Evolutionary conservation across 257 asterid genomes (phyloP).

Genomic region (Solanum sitiens): DNA sequence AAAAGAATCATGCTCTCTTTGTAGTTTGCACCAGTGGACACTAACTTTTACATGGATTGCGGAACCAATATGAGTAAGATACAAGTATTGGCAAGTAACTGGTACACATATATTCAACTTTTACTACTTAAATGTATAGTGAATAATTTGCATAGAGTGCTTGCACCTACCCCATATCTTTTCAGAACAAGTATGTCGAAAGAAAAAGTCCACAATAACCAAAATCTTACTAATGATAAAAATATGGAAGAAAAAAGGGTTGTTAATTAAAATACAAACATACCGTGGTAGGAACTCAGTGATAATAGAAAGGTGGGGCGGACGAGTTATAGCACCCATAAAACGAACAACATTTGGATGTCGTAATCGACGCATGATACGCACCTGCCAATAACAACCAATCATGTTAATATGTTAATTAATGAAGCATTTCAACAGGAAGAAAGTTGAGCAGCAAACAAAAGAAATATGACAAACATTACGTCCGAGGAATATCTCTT

Average conservation of each 20-base stretch:
- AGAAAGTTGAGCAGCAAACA: not conserved
- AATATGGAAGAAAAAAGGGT: not conserved
- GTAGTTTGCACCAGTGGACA: not conserved
- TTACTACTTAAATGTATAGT: not conserved
- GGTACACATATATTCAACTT: not conserved
- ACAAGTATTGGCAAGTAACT: not conserved
- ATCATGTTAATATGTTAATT: not conserved
- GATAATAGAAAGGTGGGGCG: constrained; percentile 92
- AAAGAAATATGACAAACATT: not conserved
- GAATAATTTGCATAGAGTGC: not conserved
- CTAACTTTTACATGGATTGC: not conserved
- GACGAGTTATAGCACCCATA: constrained; percentile 99
- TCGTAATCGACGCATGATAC: constrained; percentile 92
- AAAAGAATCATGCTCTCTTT: not conserved
- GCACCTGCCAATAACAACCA: constrained; percentile 50
- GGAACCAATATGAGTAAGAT: not conserved
- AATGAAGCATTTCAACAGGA: not conserved
- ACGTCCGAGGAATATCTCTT: not conserved
- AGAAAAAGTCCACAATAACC: not conserved
- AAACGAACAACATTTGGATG: constrained; percentile 98
- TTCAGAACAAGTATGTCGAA: not conserved
- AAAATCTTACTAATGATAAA: not conserved
- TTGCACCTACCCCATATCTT: not conserved
- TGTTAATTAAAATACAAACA: constrained; percentile 13
- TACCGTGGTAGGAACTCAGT: constrained; percentile 95